Evolutionary conservation across 225 moss, liverwort and hornwort species (phyloP), one percentile per base, ranked within the genome.

Genomic region (Physcomitrium patens): DNA sequence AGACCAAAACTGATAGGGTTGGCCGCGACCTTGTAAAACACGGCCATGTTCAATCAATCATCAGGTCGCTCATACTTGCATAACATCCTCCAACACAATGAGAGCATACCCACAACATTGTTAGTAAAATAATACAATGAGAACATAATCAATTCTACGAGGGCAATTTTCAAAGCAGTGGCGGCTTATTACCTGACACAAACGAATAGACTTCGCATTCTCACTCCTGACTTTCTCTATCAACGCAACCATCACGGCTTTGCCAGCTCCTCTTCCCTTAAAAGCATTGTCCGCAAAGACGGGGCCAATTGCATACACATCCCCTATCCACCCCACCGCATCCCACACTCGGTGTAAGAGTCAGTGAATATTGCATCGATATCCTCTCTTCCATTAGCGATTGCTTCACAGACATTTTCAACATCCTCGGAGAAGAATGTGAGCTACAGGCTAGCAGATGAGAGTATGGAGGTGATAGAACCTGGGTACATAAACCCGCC

Each of bases 191-290:
- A 86, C 83, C 73, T 86, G 86, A 78, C 55, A 78, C 60, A 86
- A 72, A 8, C 86, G 78, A 60, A 84, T 69, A 18, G 83, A 81
- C 13, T 69, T 81, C 8, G 86, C 58, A 41, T 81, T 20, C 24
- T 81, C 78, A 11, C 44, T 69, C 14, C 51, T 86, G 51, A 83
- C 83, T 65, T 78, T 81, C 26, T 81, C 86, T 53, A 86, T 2
- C 51, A 86, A 55, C 10, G 86, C 64, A 20, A 70, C 2, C 78
- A 84, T 73, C 26, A 83, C 60, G 22, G 69, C 80, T 64, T 73
- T 84, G 16, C 69, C 86, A 9, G 52, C 78, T 0, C 86, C 86
- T 60, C 62, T 61, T 48, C 55, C 76, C 66, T 83, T 53, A 50
- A 69, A 78, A 0, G 50, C 55, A 27, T 67, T 72, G 26, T 86